Evolutionary conservation across 805 yeast species (phyloP).

Genomic region (Candida piceae): DNA sequence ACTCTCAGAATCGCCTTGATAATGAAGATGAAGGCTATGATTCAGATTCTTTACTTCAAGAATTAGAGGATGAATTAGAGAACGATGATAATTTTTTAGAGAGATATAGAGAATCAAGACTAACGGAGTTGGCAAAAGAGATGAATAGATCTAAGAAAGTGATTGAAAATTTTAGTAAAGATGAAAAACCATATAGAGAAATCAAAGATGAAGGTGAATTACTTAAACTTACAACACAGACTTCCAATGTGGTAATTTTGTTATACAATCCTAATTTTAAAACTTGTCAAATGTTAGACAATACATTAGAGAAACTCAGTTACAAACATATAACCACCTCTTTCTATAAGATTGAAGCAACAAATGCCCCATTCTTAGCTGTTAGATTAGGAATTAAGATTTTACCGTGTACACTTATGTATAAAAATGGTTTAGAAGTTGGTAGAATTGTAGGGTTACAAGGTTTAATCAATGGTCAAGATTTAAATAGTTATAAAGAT

Average conservation of each 20-base stretch:
- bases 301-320: slow-evolving; percentile 41
- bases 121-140: slow-evolving; percentile 49
- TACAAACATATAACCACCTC: slow-evolving; percentile 51
- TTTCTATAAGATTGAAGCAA: slow-evolving; percentile 54
- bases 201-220: slow-evolving; percentile 53
- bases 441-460: slow-evolving; percentile 67
- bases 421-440: slow-evolving; percentile 53
- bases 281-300: slow-evolving; percentile 58
- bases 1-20: slow-evolving; percentile 6
- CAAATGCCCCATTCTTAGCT: slow-evolving; percentile 67
- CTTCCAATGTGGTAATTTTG: slow-evolving; percentile 47
- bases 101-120: slow-evolving; percentile 57
- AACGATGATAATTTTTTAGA: slow-evolving; percentile 35
- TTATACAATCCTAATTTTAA: slow-evolving; percentile 57
- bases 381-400: slow-evolving; percentile 57
- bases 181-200: slow-evolving; percentile 34
- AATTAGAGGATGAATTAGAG: slow-evolving; percentile 49
- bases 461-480: slow-evolving; percentile 38
- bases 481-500: slow-evolving; percentile 40
- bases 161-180: slow-evolving; percentile 28
- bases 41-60: slow-evolving; percentile 38
- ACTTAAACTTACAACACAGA: slow-evolving; percentile 43
- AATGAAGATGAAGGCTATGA: slow-evolving; percentile 18
- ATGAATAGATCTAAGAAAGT: slow-evolving; percentile 31
- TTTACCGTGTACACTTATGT: slow-evolving; percentile 66